Percentiles rank a stretch among this genome's conserved stretches.
Evolutionary conservation across 257 asterid genomes (phyloP).

Genomic region (Ocimum tenuiflorum): DNA sequence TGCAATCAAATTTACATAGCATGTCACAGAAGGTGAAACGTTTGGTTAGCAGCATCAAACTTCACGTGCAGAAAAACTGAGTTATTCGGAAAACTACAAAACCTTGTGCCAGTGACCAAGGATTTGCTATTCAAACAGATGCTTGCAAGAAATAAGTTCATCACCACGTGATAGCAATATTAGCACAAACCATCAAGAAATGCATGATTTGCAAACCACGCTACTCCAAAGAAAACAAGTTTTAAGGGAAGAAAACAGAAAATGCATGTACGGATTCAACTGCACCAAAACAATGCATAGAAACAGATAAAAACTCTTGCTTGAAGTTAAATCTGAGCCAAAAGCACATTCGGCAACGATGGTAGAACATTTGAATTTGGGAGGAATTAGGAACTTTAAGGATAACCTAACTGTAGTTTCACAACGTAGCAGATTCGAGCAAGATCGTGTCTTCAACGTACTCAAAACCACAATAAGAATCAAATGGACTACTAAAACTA

Average conservation of each 20-base stretch:
- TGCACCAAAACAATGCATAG: slow-evolving; percentile 7
- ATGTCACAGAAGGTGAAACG: too few species aligned
- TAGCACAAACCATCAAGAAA: not conserved
- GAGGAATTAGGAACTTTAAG: not conserved
- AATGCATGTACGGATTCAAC: not conserved
- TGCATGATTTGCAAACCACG: not conserved
- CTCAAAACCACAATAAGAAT: not conserved
- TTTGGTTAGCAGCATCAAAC: too few species aligned
- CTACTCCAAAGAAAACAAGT: not conserved
- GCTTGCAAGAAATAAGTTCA: too few species aligned
- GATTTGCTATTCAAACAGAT: too few species aligned
- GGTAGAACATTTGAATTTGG: not conserved
- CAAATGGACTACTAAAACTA: not conserved
- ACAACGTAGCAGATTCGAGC: slow-evolving; percentile 5
- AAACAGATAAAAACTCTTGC: not conserved
- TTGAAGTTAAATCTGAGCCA: not conserved
- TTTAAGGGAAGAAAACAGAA: not conserved
- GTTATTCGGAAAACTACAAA: too few species aligned
- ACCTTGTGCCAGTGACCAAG: too few species aligned
- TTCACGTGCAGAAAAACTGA: too few species aligned
- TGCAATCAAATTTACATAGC: too few species aligned
- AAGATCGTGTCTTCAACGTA: not conserved
- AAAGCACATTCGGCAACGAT: not conserved
- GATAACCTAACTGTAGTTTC: not conserved
- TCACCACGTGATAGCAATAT: too few species aligned